A percentile compares a stretch with the other conserved stretches of the same genome.
phyloP scores from a whole-genome alignment of 1,139 yeast genomes.

The Diutina siamensis region DNA sequence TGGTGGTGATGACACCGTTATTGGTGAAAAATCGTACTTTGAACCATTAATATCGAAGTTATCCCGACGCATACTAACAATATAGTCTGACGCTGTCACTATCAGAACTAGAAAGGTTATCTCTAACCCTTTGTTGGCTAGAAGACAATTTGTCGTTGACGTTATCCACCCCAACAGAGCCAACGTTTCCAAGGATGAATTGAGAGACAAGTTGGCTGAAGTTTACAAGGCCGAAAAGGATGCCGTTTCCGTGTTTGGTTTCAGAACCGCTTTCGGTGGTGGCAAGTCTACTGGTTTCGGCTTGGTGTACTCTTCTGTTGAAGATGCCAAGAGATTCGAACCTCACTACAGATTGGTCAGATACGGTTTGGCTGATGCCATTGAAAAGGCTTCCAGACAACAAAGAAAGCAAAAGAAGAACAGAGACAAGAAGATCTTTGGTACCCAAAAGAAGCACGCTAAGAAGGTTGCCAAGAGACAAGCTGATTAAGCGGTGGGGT shows the following conservation, averaged over 20 bases:
- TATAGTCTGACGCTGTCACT: constrained; percentile 95
- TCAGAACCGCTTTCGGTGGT: constrained; percentile 99
- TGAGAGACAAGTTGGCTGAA: constrained; percentile 94
- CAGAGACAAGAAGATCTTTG: constrained; percentile 98
- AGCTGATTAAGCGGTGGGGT: constrained; percentile 29
- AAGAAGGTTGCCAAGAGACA: constrained; percentile 75
- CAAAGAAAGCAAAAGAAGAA: constrained; percentile 99
- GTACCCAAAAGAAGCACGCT: constrained; percentile 95
- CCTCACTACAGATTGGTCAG: constrained; percentile 99
- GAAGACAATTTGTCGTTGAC: constrained; percentile 99
- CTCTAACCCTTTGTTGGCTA: constrained; percentile 98
- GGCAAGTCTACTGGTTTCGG: constrained; percentile 99
- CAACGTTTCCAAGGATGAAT: constrained; percentile 98
- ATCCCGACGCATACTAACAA: constrained; percentile 29
- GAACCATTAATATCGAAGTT: no score
- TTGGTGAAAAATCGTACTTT: no score
- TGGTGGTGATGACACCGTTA: no score
- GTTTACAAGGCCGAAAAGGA: constrained; percentile 98
- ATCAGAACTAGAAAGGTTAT: constrained; percentile 99
- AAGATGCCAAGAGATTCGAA: constrained; percentile 97
- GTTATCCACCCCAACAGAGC: constrained; percentile 99
- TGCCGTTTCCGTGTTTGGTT: constrained; percentile 96
- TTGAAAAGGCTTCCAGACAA: constrained; percentile 97
- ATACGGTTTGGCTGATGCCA: constrained; percentile 94
- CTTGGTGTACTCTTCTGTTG: constrained; percentile 95